Evolutionary conservation across 768 basidiomycete genomes (phyloP).

Genomic region (Cyclocybe aegerita): DNA sequence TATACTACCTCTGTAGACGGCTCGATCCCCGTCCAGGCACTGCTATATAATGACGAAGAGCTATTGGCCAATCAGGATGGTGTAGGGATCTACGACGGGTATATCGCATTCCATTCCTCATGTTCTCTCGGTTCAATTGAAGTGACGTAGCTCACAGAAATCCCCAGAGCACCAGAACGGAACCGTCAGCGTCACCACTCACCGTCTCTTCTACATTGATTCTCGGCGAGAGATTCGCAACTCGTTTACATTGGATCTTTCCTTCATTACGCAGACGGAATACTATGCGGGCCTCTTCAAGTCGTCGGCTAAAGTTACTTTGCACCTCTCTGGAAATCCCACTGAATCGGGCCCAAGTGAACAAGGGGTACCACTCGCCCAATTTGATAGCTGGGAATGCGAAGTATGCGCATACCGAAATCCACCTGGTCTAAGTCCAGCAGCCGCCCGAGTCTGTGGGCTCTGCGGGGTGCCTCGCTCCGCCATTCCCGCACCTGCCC

Average conservation of each 20-base stretch:
- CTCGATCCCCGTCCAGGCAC: conserved; percentile 72
- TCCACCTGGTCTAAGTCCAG: conserved; percentile 70
- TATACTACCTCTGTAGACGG: conserved; percentile 65
- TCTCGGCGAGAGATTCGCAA: conserved; percentile 40
- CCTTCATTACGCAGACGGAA: conserved; percentile 72
- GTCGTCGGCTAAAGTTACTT: conserved; percentile 85
- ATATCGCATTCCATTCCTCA: conserved; percentile 25
- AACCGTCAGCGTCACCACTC: conserved; percentile 70
- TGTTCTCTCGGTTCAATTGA: conserved; percentile 24
- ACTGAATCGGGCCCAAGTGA: conserved; percentile 22
- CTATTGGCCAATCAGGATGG: conserved; percentile 69
- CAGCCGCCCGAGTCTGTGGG: conserved; percentile 66
- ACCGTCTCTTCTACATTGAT: conserved; percentile 84
- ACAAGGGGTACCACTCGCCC: conserved; percentile 21
- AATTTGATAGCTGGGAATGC: conserved; percentile 74
- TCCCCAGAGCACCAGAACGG: conserved; percentile 78
- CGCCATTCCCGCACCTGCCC: conserved; percentile 24
- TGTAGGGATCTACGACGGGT: conserved; percentile 95
- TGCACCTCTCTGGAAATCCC: conserved; percentile 49
- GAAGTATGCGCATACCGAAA: conserved; percentile 87
- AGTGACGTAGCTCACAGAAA: conserved; percentile 68
- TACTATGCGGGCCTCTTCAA: conserved; percentile 89
- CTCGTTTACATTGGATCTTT: conserved; percentile 72
- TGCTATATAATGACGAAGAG: conserved; percentile 81
- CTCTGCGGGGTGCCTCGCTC: conserved; percentile 81